Conservation (phyloP, 805 yeast species). For the Ogataea glucozyma region DNA sequence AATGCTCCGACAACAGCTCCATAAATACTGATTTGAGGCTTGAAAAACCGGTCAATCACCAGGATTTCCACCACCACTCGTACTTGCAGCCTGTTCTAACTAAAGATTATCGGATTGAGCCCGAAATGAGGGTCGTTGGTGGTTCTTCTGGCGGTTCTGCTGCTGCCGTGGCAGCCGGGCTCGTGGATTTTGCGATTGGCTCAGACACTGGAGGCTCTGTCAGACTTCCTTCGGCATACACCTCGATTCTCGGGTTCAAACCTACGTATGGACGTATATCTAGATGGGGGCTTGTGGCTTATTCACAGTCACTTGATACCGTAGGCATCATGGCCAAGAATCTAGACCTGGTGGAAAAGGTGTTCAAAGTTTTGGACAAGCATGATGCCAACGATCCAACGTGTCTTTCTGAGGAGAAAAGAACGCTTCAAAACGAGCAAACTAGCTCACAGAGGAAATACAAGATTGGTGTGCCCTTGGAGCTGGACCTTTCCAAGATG, state of each 20-base stretch:
- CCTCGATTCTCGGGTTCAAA: conserved; percentile 83
- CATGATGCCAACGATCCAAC: conserved; percentile 84
- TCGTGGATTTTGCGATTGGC: conserved; percentile 79
- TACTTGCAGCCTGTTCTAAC: conserved; percentile 23
- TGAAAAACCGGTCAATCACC: conserved; percentile 32
- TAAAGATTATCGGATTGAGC: conserved; percentile 17
- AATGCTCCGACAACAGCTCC: not conserved
- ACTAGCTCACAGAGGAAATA: conserved; percentile 19
- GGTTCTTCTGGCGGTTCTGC: conserved; percentile 98
- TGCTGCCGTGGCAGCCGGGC: conserved; percentile 76
- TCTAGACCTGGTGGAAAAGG: conserved; percentile 44
- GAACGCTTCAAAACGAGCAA: conserved; percentile 10
- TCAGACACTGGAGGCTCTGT: conserved; percentile 98
- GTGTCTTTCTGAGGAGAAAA: conserved; percentile 36
- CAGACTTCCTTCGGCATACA: conserved; percentile 86
- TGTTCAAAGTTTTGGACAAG: conserved; percentile 56
- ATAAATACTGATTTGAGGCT: conserved; percentile 40
- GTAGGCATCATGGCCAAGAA: conserved; percentile 77
- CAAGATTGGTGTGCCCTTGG: conserved; percentile 72
- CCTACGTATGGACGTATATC: conserved; percentile 93
- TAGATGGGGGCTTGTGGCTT: conserved; percentile 87
- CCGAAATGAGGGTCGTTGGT: conserved; percentile 56
- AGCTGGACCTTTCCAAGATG: conserved; percentile 60
- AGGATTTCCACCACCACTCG: conserved; percentile 9
- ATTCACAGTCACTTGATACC: conserved; percentile 93